These are phyloP conservation scores for Aspergillus fijiensis DNA, from an alignment of 2,329 filamentous ascomycete species.

Conservation along the genomic window DNA sequence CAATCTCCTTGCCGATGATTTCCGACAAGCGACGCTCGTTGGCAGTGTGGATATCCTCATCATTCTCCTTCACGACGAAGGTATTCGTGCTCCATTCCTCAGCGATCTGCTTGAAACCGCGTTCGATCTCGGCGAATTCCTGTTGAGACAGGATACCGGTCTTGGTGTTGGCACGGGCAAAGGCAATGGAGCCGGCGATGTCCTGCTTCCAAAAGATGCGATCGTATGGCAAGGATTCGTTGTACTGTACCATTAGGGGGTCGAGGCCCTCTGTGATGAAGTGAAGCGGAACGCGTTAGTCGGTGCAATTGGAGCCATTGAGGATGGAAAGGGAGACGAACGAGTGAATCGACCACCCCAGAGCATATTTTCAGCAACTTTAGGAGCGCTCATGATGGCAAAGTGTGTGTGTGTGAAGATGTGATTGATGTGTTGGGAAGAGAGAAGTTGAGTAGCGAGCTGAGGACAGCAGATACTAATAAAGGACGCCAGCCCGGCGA, in stretches of 20 bases:
- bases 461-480: not conserved
- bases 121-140: constrained; percentile 73
- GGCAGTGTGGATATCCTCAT: constrained; percentile 66
- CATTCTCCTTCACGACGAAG: constrained; percentile 40
- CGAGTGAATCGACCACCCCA: constrained; percentile 64
- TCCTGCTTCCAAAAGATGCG: constrained; percentile 75
- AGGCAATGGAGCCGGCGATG: constrained; percentile 76
- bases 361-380: constrained; percentile 53
- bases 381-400: constrained; percentile 37
- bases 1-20: constrained; percentile 80
- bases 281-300: constrained; percentile 20
- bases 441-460: constrained; percentile 9
- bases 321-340: constrained; percentile 27
- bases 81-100: constrained; percentile 44
- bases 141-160: constrained; percentile 68
- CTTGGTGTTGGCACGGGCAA: constrained; percentile 75
- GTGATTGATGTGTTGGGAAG: constrained; percentile 1
- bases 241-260: constrained; percentile 83
- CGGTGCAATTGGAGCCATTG: constrained; percentile 14
- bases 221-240: constrained; percentile 77
- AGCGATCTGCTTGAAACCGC: constrained; percentile 61
- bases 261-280: constrained; percentile 68
- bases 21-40: constrained; percentile 74
- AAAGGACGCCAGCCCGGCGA: not conserved
- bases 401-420: not conserved